Conservation (phyloP, 495 filamentous ascomycete genomes). For the Glutinoglossum americanum region DNA sequence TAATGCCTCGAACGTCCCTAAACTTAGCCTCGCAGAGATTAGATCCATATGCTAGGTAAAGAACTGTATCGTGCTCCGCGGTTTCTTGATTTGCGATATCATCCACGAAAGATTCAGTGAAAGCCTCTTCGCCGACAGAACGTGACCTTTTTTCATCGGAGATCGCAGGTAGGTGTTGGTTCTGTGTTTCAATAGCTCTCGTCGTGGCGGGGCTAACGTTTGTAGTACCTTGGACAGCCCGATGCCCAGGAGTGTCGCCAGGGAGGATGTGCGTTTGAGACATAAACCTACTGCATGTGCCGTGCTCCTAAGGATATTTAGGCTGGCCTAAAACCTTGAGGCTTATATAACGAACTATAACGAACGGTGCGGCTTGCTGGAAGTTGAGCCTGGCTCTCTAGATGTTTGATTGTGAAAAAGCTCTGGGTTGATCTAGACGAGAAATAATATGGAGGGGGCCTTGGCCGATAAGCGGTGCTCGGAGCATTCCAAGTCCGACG, state of each 20-base stretch:
- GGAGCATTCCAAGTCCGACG: not conserved
- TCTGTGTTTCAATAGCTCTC: not conserved
- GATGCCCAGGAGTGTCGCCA: not conserved
- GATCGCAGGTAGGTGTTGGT: not conserved
- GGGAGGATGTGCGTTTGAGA: not conserved
- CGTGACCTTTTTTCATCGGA: not conserved
- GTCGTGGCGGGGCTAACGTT: not conserved
- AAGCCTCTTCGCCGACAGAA: slow-evolving; percentile 4
- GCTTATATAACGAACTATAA: not conserved
- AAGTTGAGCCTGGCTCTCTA: no score
- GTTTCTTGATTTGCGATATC: not conserved
- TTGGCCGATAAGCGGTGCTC: not conserved
- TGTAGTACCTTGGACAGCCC: not conserved
- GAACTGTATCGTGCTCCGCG: slow-evolving; percentile 28
- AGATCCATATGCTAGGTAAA: slow-evolving; percentile 91
- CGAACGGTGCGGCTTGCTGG: no score
- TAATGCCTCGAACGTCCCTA: slow-evolving; percentile 49
- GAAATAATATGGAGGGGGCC: no score
- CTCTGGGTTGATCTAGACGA: no score
- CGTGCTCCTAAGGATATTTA: not conserved
- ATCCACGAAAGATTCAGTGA: not conserved
- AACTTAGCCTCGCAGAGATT: slow-evolving; percentile 66
- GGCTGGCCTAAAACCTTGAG: not conserved
- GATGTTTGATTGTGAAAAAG: no score
- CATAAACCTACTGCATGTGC: not conserved